Percentiles rank a stretch among this genome's conserved stretches.
These are phyloP conservation scores for Blastocystis sp. DNA, from an alignment of 352 stramenopile genomes.

Conservation along the genomic window DNA sequence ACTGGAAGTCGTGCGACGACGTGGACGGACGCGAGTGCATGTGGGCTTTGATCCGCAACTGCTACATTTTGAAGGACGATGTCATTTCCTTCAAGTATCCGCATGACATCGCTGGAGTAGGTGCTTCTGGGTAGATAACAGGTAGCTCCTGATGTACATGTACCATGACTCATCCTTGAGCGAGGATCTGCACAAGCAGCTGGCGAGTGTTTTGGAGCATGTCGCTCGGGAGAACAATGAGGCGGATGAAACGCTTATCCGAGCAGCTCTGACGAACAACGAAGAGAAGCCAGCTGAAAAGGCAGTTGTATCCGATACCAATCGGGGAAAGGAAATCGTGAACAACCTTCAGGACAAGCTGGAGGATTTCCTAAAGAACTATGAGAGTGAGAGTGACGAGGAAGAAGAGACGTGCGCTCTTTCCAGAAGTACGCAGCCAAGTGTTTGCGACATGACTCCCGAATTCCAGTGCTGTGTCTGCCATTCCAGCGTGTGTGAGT, in stretches of 20 bases:
- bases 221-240: not conserved
- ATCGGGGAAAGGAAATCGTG: not conserved
- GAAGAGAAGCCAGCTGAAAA: not conserved
- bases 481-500: not conserved
- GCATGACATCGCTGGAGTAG: not conserved
- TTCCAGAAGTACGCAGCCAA: not conserved
- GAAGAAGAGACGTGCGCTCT: not conserved
- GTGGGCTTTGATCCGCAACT: not conserved
- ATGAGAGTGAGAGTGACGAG: not conserved
- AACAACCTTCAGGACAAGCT: not conserved
- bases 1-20: not conserved
- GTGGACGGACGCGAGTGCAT: not conserved
- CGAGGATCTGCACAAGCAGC: not conserved
- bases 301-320: not conserved
- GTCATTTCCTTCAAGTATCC: not conserved
- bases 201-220: not conserved
- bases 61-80: not conserved
- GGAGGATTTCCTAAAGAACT: not conserved
- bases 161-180: not conserved
- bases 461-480: not conserved
- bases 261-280: not conserved
- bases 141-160: not conserved
- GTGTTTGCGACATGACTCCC: not conserved
- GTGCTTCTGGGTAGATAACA: not conserved
- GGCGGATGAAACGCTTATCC: not conserved